phyloP scores from a whole-genome alignment of 2,329 filamentous ascomycete genomes.

The Sporothrix schenckii region DNA sequence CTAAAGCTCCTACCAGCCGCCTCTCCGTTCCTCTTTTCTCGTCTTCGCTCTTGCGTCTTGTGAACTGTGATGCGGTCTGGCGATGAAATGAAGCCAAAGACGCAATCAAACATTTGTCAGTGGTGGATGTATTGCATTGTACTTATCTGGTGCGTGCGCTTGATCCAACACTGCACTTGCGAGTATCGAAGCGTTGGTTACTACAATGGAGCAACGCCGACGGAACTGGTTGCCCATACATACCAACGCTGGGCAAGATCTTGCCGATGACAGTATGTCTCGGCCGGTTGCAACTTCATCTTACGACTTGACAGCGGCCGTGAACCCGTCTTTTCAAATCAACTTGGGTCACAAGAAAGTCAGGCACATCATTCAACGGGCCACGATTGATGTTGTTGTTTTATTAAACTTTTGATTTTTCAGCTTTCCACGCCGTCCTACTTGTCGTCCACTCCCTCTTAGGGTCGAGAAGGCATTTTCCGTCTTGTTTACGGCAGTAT shows the following conservation, averaged over 20 bases:
- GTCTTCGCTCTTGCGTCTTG: not conserved
- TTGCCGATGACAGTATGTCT: not conserved
- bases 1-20: not conserved
- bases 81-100: not conserved
- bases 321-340: no score
- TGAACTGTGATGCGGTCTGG: not conserved
- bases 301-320: no score
- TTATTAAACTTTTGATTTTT: constrained; percentile 9
- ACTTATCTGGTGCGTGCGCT: not conserved
- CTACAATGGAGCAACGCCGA: not conserved
- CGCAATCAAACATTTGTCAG: not conserved
- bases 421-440: constrained; percentile 1
- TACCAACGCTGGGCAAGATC: not conserved
- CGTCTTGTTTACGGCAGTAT: not conserved
- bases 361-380: no score
- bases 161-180: not conserved
- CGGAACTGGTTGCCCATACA: not conserved
- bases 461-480: not conserved
- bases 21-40: not conserved
- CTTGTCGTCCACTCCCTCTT: not conserved
- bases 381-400: not conserved
- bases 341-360: not conserved
- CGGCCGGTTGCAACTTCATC: not conserved
- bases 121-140: not conserved
- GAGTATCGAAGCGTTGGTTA: not conserved